Evolutionary conservation across 2,329 filamentous ascomycete genomes (phyloP), one percentile per base, ranked within the genome.

Genomic region (Claviceps digitariae): DNA sequence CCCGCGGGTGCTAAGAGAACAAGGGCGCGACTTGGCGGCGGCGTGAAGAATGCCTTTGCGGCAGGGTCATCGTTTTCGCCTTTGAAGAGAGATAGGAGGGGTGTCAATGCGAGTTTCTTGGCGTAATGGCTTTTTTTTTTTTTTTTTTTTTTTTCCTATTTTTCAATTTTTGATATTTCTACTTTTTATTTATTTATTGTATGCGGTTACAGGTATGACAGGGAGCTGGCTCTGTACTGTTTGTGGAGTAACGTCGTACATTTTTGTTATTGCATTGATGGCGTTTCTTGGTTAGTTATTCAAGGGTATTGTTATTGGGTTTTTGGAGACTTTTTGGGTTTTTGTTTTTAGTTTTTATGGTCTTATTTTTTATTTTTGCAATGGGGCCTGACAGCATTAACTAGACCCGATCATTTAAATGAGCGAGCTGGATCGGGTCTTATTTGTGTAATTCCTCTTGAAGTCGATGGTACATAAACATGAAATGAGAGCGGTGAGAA

Each of bases 1-100:
- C 50, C 51, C 15, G 52, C 45, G 4, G 44, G 49, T 7, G 40
- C 34, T 27, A 59, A 54, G 45, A 49, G 56, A 20, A 48, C 48
- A 38, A 51, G 52, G 47, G 45, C 57, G 34, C 56, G 52, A 15
- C 53, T 58, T 25, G 57, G 57, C 56, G 66, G 48, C 57, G 57
- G 57, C 36, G 62, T 51, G 70, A 71, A 58, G 66, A 74, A 68
- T 62, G 77, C 69, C 0, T 79, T 84, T 51, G 61, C 74, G 13
- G 72, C 74, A 9, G 72, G 72, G 13, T 70, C 69, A 20, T 62
- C 73, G 4, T 89, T 90, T 64, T 89, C 85, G 20, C 86, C 86
- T 8, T 68, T 90, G 55, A 90, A 90, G 70, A 78, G 78, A 63
- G 81, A 88, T 50, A 76, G 78, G 54, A 79, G 82, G 56, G 80